phyloP scores from a whole-genome alignment of 2,329 filamentous ascomycete genomes.

The Pochonia chlamydosporia region DNA sequence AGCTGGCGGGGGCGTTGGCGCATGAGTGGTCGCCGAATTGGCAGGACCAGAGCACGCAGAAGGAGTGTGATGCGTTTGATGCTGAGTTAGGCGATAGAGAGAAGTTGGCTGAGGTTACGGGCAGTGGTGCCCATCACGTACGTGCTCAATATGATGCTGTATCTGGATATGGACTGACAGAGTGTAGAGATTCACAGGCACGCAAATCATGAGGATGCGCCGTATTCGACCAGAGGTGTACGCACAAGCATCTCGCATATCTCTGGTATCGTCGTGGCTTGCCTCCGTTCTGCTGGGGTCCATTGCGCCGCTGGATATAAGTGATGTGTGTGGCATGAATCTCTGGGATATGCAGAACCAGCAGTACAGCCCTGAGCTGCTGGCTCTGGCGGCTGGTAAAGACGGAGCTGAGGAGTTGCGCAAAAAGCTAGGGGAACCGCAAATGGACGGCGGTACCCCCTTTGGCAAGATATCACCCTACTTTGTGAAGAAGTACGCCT shows the following conservation, averaged over 20 bases:
- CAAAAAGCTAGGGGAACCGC: conserved; percentile 73
- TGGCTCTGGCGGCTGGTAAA: conserved; percentile 67
- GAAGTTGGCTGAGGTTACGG: conserved; percentile 71
- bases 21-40: conserved; percentile 91
- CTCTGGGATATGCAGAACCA: conserved; percentile 82
- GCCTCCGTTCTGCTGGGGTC: conserved; percentile 82
- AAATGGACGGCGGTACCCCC: conserved; percentile 71
- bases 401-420: conserved; percentile 59
- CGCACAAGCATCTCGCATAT: conserved; percentile 73
- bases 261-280: conserved; percentile 90
- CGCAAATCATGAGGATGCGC: conserved; percentile 86
- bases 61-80: conserved; percentile 87
- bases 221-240: conserved; percentile 78
- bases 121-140: conserved; percentile 92
- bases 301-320: conserved; percentile 86
- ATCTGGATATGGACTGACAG: no score
- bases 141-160: no score
- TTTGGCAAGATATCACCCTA: conserved; percentile 74
- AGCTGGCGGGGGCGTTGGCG: conserved; percentile 68
- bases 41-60: conserved; percentile 94
- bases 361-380: conserved; percentile 67
- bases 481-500: conserved; percentile 73
- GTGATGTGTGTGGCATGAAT: conserved; percentile 95
- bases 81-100: conserved; percentile 58
- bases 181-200: conserved; percentile 98